Evolutionary conservation across 176 grass and related monocot genomes (phyloP).

Genomic region (Canna indica): DNA sequence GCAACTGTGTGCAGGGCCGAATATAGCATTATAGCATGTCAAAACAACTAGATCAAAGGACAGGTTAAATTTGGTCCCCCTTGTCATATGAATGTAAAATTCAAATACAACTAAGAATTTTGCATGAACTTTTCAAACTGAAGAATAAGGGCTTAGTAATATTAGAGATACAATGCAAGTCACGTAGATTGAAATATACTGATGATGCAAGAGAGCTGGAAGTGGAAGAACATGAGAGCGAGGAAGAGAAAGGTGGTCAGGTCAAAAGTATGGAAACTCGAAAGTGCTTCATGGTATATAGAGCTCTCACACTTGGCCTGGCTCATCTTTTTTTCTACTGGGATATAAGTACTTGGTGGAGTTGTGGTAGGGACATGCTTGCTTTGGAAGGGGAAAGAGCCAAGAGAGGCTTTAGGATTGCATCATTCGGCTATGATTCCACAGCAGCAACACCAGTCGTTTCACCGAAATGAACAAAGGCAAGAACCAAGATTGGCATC

Average conservation of each 20-base stretch:
- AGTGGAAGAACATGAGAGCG: not conserved
- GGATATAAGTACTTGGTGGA: not conserved
- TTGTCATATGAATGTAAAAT: too few relatives aligned
- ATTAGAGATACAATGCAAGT: too few relatives aligned
- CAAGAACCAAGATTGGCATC: not conserved
- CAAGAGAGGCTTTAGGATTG: conserved; percentile 14
- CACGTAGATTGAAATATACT: too few relatives aligned
- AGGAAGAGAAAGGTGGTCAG: not conserved
- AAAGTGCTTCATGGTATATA: not conserved
- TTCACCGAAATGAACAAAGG: not conserved
- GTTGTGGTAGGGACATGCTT: not conserved
- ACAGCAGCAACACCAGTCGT: not conserved
- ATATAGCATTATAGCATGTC: too few relatives aligned
- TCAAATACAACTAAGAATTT: too few relatives aligned
- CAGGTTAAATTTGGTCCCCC: too few relatives aligned
- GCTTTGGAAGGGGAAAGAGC: not conserved
- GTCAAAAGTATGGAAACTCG: not conserved
- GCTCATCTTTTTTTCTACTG: not conserved
- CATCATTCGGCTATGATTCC: conserved; percentile 25
- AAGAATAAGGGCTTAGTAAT: too few relatives aligned
- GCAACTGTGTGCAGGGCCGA: not conserved
- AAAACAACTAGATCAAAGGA: too few relatives aligned
- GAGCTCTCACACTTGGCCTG: not conserved
- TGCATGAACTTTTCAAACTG: too few relatives aligned
- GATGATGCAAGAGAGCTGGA: not conserved